phyloP scores from a whole-genome alignment of 257 asterid species.

The Solanum rostratum region DNA sequence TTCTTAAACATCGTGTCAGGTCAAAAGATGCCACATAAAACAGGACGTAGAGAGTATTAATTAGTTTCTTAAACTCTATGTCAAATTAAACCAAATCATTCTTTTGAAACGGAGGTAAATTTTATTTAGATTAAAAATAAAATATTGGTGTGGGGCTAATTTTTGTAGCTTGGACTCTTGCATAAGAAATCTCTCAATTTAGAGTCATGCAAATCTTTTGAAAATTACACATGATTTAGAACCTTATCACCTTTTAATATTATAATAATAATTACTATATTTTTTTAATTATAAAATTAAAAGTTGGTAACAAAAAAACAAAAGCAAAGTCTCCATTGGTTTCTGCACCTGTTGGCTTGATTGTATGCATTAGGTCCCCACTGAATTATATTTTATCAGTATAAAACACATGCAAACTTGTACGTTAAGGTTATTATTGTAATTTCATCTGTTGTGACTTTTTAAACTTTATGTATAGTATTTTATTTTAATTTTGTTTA shows the following conservation, averaged over 20 bases:
- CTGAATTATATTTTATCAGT: background rate
- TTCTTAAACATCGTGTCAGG: no score
- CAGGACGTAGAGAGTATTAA: fast-evolving
- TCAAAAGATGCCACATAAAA: no score
- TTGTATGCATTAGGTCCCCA: conserved; percentile 46
- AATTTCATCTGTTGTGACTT: background rate
- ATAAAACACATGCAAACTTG: background rate
- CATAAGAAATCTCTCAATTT: conserved; percentile 9
- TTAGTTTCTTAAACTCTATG: no score
- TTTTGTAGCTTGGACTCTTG: conserved; percentile 21
- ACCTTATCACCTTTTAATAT: conserved; percentile 7
- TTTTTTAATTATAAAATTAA: background rate
- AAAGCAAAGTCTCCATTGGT: conserved; percentile 7
- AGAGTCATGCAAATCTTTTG: conserved; percentile 9
- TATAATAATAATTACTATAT: background rate
- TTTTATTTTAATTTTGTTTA: no score
- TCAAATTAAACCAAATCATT: no score
- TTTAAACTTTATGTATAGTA: background rate
- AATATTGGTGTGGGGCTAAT: conserved; percentile 6
- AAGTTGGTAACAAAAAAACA: background rate
- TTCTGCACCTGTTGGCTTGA: conserved; percentile 35
- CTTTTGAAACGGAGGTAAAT: no score
- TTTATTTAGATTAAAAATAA: background rate
- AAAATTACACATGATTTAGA: conserved; percentile 12
- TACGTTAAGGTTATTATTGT: background rate